Percentiles rank a stretch among this genome's conserved stretches.
Evolutionary conservation across 2,329 filamentous ascomycete genomes (phyloP).

Genomic region (Alternaria sp.): DNA sequence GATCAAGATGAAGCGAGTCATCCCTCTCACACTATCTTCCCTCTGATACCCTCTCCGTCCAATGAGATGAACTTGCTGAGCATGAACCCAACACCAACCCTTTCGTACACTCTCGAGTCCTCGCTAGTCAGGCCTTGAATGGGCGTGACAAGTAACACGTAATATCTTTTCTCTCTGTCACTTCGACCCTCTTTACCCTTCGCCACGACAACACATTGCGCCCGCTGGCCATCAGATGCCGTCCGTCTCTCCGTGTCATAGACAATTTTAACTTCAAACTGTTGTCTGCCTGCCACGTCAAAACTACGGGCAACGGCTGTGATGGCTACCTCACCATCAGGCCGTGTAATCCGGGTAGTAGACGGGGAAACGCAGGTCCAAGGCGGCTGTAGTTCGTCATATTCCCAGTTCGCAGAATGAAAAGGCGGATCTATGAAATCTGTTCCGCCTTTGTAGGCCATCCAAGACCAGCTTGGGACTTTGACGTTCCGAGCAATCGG

Average conservation of each 20-base stretch:
- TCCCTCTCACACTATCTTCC: slow-evolving; percentile 3
- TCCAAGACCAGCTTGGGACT: slow-evolving; percentile 29
- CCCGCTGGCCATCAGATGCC: slow-evolving; percentile 12
- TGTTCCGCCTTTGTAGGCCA: slow-evolving; percentile 27
- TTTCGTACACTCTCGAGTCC: slow-evolving; percentile 15
- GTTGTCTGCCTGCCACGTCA: slow-evolving; percentile 13
- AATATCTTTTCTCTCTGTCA: slow-evolving; percentile 13
- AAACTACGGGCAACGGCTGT: slow-evolving; percentile 19
- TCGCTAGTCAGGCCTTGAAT: neutral
- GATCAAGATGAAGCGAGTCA: no score
- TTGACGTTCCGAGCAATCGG: neutral
- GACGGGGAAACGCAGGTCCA: slow-evolving; percentile 2
- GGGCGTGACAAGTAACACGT: slow-evolving; percentile 22
- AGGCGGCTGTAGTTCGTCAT: slow-evolving; percentile 6
- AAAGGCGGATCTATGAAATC: slow-evolving; percentile 20
- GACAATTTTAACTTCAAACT: slow-evolving; percentile 15
- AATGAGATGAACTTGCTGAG: slow-evolving; percentile 25
- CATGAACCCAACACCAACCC: slow-evolving; percentile 29
- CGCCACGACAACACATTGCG: slow-evolving; percentile 25
- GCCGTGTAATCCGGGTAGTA: no score
- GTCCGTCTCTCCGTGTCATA: slow-evolving; percentile 21
- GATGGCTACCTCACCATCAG: slow-evolving; percentile 12
- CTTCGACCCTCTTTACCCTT: slow-evolving; percentile 10
- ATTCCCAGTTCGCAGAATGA: slow-evolving; percentile 8
- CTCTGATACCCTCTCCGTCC: slow-evolving; percentile 8